Evolutionary conservation across 1,284 basidiomycete genomes (phyloP).

Genomic region (Blastosporella zonata): DNA sequence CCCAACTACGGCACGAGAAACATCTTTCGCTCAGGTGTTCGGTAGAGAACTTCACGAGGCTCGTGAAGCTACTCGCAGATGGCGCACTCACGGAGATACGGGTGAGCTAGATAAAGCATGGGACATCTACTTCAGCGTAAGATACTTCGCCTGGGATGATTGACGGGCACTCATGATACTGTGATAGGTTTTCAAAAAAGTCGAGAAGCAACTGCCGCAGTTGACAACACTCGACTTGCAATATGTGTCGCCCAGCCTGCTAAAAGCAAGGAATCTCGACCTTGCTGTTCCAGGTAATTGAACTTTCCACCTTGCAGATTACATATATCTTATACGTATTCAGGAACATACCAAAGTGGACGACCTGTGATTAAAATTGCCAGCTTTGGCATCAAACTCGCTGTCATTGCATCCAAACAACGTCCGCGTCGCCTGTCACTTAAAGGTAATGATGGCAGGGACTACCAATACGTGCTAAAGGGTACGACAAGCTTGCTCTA

Average conservation of each 20-base stretch:
- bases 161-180: constrained; percentile 7
- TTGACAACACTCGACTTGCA: constrained; percentile 93
- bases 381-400: constrained; percentile 83
- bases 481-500: constrained; percentile 41
- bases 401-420: constrained; percentile 98
- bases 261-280: constrained; percentile 88
- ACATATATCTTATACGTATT: constrained; percentile 26
- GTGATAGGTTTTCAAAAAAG: constrained; percentile 90
- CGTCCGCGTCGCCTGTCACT: constrained; percentile 88
- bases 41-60: constrained; percentile 93
- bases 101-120: constrained; percentile 97
- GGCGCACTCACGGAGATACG: constrained; percentile 84
- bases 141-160: constrained; percentile 17
- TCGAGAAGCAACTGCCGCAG: constrained; percentile 91
- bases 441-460: constrained; percentile 89
- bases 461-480: constrained; percentile 94
- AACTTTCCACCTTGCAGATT: background rate
- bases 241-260: constrained; percentile 93
- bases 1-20: constrained; percentile 92
- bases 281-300: constrained; percentile 89
- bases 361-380: constrained; percentile 83
- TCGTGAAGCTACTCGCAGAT: constrained; percentile 88
- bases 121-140: constrained; percentile 94
- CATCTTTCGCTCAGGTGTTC: constrained; percentile 93
- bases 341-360: constrained; percentile 90